These are phyloP conservation scores for Cladosporium sp. DNA, from an alignment of 2,329 filamentous ascomycete species.

Conservation along the genomic window DNA sequence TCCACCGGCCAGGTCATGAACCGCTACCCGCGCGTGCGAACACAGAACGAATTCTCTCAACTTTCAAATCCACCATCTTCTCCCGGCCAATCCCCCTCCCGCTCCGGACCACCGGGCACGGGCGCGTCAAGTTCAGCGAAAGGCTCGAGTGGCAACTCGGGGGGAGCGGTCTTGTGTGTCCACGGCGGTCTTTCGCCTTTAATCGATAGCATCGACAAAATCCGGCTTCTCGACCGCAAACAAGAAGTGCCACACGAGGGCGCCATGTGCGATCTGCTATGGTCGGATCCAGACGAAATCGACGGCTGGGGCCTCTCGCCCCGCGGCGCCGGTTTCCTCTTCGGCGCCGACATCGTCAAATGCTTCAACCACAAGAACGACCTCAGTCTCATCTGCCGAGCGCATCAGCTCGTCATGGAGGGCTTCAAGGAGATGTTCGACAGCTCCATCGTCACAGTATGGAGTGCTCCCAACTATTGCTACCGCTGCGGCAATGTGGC, in stretches of 20 bases:
- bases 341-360: conserved; percentile 92
- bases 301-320: conserved; percentile 95
- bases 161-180: conserved; percentile 86
- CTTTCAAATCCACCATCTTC: conserved; percentile 31
- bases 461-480: conserved; percentile 44
- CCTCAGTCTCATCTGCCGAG: conserved; percentile 82
- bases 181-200: conserved; percentile 89
- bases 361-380: conserved; percentile 94
- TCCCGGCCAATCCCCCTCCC: conserved; percentile 26
- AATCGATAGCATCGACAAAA: conserved; percentile 92
- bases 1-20: conserved; percentile 73
- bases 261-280: conserved; percentile 96
- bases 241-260: conserved; percentile 98
- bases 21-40: conserved; percentile 52
- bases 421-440: conserved; percentile 99
- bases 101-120: conserved; percentile 67
- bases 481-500: conserved; percentile 57
- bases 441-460: conserved; percentile 93
- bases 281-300: conserved; percentile 97
- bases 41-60: conserved; percentile 23
- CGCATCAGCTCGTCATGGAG: conserved; percentile 98
- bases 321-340: conserved; percentile 89
- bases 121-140: conserved; percentile 66
- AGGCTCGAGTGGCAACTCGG: conserved; percentile 52
- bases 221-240: conserved; percentile 87